A percentile compares a stretch with the other conserved stretches of the same genome.
These are phyloP conservation scores for Pyrenophora graminea DNA, from an alignment of 2,329 filamentous ascomycete genomes.

Conservation along the genomic window DNA sequence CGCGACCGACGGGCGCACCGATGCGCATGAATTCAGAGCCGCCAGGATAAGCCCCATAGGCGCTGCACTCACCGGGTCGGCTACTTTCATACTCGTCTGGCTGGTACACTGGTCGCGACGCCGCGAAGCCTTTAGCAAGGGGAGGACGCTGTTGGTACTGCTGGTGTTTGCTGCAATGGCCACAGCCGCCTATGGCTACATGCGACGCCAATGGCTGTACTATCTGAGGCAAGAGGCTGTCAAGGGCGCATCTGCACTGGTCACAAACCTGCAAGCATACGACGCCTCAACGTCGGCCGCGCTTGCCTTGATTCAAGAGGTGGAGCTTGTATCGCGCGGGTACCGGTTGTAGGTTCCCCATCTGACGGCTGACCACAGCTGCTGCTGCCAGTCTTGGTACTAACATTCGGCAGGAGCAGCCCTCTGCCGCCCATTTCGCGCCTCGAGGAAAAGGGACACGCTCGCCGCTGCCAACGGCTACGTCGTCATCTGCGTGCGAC, in stretches of 20 bases:
- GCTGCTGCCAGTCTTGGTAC: conserved; percentile 14
- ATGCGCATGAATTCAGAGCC: conserved; percentile 43
- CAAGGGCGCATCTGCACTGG: conserved; percentile 68
- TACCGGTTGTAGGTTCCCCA: conserved; percentile 71
- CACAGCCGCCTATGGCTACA: conserved; percentile 69
- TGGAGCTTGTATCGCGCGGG: conserved; percentile 90
- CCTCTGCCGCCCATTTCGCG: conserved; percentile 91
- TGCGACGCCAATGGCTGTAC: conserved; percentile 79
- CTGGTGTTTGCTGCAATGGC: conserved; percentile 58
- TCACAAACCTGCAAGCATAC: conserved; percentile 76
- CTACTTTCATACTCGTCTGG: conserved; percentile 67
- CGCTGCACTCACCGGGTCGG: conserved; percentile 66
- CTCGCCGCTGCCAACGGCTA: conserved; percentile 76
- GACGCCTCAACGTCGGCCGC: conserved; percentile 77
- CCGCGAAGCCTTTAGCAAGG: conserved; percentile 60
- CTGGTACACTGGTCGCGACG: conserved; percentile 71
- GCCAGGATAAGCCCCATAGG: conserved; percentile 64
- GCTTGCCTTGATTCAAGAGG: conserved; percentile 84
- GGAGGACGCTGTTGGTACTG: conserved; percentile 54
- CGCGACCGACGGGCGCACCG: conserved; percentile 27
- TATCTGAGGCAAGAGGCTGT: conserved; percentile 77
- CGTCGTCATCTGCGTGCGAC: conserved; percentile 74
- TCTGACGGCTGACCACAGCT: conserved; percentile 7
- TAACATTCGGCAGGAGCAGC: conserved; percentile 66
- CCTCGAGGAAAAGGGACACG: conserved; percentile 80